phyloP scores from a whole-genome alignment of 306 rosid genomes.

The Canavalia ensiformis region DNA sequence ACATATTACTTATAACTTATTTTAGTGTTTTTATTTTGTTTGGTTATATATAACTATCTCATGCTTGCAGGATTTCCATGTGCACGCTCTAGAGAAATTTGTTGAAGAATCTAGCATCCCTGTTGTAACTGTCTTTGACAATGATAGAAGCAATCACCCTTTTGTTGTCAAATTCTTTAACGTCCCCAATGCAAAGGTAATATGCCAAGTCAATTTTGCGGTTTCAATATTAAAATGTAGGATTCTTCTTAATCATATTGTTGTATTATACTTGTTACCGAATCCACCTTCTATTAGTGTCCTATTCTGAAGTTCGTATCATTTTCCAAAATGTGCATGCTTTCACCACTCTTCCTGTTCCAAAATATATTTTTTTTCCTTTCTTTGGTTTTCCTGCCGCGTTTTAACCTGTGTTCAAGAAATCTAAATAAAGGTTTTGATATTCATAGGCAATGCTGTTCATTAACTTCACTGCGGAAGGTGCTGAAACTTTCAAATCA shows the following conservation, averaged over 20 bases:
- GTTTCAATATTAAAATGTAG: neutral
- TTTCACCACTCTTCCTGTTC: neutral
- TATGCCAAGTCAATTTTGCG: slow-evolving; percentile 9
- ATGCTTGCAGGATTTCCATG: slow-evolving; percentile 73
- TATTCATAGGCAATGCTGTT: slow-evolving; percentile 88
- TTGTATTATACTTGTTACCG: neutral
- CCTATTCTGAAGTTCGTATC: neutral
- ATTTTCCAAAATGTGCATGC: neutral
- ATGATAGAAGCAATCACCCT: slow-evolving; percentile 75
- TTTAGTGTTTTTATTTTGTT: neutral
- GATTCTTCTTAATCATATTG: neutral
- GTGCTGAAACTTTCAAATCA: slow-evolving; percentile 69
- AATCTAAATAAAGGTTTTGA: slow-evolving; percentile 39
- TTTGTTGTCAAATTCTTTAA: slow-evolving; percentile 76
- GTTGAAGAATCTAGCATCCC: slow-evolving; percentile 75
- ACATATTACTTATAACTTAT: neutral
- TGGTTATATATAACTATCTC: slow-evolving; percentile 11
- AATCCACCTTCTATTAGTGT: neutral
- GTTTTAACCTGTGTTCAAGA: neutral
- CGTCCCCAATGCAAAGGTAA: slow-evolving; percentile 71
- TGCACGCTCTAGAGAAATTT: slow-evolving; percentile 77
- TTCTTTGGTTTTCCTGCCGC: neutral
- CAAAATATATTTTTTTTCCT: neutral
- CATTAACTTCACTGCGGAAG: slow-evolving; percentile 70
- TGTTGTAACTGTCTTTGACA: slow-evolving; percentile 70